Conservation (phyloP, 1,284 basidiomycete species). For the Heterobasidion parviporum region DNA sequence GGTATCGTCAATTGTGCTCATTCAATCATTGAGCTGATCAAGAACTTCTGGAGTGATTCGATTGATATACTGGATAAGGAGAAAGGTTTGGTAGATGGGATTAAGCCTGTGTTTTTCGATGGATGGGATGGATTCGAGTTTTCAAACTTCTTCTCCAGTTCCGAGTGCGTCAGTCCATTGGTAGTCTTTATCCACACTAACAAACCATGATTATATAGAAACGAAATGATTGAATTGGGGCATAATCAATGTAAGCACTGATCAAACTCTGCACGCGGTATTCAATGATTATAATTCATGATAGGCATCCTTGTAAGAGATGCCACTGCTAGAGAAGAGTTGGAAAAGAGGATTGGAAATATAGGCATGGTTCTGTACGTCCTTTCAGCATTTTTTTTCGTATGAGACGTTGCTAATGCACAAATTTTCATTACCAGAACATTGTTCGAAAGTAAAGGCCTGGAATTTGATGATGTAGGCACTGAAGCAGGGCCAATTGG, state of each 20-base stretch:
- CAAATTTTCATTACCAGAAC: constrained; percentile 34
- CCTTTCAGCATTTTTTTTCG: background rate
- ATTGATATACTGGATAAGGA: constrained; percentile 57
- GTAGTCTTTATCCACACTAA: background rate
- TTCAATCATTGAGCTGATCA: constrained; percentile 56
- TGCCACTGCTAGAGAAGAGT: constrained; percentile 37
- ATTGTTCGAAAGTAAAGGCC: constrained; percentile 65
- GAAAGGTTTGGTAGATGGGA: constrained; percentile 48
- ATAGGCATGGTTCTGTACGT: constrained; percentile 56
- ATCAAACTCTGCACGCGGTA: background rate
- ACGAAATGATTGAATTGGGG: background rate
- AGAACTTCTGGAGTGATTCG: constrained; percentile 53
- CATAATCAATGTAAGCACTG: background rate
- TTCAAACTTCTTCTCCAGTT: constrained; percentile 33
- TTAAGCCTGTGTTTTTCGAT: constrained; percentile 52
- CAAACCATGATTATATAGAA: background rate
- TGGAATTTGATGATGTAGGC: constrained; percentile 64
- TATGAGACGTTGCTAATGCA: background rate
- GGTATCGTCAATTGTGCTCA: constrained; percentile 61
- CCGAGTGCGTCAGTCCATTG: constrained; percentile 30
- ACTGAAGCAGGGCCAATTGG: background rate
- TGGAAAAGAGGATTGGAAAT: constrained; percentile 49
- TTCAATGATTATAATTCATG: background rate
- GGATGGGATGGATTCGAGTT: constrained; percentile 51
- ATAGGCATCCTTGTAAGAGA: constrained; percentile 65